Evolutionary conservation across 306 rosid species (phyloP).

Genomic region (Notholithocarpus densiflorus): DNA sequence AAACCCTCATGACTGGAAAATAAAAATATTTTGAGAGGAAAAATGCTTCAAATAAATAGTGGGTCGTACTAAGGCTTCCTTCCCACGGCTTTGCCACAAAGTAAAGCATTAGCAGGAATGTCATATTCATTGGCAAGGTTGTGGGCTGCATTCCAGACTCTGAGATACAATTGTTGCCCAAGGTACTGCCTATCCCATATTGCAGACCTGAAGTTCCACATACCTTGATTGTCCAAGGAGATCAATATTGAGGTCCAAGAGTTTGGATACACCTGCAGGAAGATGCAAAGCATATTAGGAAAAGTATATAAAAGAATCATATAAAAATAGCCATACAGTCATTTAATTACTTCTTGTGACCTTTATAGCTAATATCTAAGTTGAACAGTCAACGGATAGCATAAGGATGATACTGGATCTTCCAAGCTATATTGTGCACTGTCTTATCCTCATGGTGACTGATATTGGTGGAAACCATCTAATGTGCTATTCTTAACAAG

Average conservation of each 20-base stretch:
- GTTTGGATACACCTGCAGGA: slow-evolving; percentile 76
- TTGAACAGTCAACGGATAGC: neutral
- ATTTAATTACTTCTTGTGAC: neutral
- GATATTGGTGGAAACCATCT: neutral
- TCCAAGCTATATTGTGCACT: neutral
- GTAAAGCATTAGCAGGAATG: slow-evolving; percentile 67
- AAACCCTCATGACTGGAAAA: slow-evolving; percentile 55
- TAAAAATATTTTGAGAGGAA: neutral
- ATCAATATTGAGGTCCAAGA: slow-evolving; percentile 85
- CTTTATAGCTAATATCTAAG: neutral
- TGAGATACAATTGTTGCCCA: slow-evolving; percentile 83
- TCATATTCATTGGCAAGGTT: slow-evolving; percentile 75
- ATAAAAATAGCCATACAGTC: neutral
- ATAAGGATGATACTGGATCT: neutral
- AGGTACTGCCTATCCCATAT: slow-evolving; percentile 92
- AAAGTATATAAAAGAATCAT: neutral
- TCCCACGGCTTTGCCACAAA: slow-evolving; percentile 85
- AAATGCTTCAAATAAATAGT: slow-evolving; percentile 1
- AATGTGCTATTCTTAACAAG: no score
- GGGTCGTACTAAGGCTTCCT: slow-evolving; percentile 30
- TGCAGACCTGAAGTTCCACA: slow-evolving; percentile 97
- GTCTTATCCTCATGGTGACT: neutral
- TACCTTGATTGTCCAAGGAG: slow-evolving; percentile 93
- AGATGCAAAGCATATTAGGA: neutral
- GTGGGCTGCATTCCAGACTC: slow-evolving; percentile 68